Evolutionary conservation across 2,329 filamentous ascomycete species (phyloP).

Genomic region (Cyclaneusma minus): DNA sequence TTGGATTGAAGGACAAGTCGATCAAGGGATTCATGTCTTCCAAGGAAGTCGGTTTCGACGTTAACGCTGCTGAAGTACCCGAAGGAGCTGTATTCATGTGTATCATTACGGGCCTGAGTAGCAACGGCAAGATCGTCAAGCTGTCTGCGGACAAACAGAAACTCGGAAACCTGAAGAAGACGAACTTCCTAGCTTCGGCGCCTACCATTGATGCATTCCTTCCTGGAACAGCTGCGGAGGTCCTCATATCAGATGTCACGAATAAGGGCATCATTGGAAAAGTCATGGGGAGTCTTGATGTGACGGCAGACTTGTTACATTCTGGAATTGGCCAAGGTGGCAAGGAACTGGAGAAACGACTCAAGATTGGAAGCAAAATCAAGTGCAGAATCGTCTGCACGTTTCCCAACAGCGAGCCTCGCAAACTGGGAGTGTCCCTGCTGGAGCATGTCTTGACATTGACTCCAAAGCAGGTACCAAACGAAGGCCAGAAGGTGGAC

Average conservation of each 20-base stretch:
- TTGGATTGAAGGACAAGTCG: conserved; percentile 54
- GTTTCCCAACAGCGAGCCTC: conserved; percentile 62
- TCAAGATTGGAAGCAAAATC: conserved; percentile 70
- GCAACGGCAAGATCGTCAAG: conserved; percentile 73
- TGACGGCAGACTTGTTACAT: conserved; percentile 81
- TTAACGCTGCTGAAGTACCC: conserved; percentile 54
- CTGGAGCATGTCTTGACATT: conserved; percentile 70
- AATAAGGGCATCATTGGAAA: conserved; percentile 71
- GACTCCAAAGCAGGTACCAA: conserved; percentile 22
- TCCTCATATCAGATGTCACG: conserved; percentile 65
- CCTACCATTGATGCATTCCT: conserved; percentile 82
- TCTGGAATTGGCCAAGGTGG: conserved; percentile 60
- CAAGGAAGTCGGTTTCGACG: conserved; percentile 57
- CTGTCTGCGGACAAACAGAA: conserved; percentile 61
- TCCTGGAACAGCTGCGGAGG: conserved; percentile 78
- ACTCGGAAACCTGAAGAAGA: conserved; percentile 47
- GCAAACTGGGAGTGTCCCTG: conserved; percentile 76
- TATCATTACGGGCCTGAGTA: conserved; percentile 57
- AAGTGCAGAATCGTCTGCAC: conserved; percentile 80
- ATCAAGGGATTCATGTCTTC: conserved; percentile 74
- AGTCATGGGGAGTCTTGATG: conserved; percentile 80
- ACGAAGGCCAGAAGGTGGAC: conserved; percentile 25
- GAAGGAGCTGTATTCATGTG: conserved; percentile 78
- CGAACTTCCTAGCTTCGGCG: conserved; percentile 54
- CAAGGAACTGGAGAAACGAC: conserved; percentile 58